Percentiles rank a stretch among this genome's conserved stretches.
Conservation (phyloP, 495 filamentous ascomycete genomes). For the Darksidea phi region DNA sequence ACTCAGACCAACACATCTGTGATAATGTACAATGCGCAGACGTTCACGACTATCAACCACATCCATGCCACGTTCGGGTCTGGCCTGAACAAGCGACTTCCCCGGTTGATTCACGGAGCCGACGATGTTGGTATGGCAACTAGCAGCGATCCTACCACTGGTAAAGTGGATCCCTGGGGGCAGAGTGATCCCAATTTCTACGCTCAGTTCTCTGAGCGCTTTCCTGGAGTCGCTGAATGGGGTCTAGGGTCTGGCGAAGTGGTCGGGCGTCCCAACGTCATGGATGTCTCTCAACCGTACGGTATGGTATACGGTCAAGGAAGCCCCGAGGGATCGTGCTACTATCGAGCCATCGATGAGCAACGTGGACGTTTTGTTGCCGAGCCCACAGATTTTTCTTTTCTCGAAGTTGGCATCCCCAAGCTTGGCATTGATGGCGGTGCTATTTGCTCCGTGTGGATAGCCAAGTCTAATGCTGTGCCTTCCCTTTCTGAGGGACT, state of each 20-base stretch:
- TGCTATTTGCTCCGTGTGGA: constrained; percentile 78
- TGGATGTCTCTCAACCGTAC: constrained; percentile 83
- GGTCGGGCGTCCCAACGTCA: constrained; percentile 73
- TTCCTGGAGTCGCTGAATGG: constrained; percentile 70
- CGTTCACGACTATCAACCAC: constrained; percentile 70
- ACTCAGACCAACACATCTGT: constrained; percentile 58
- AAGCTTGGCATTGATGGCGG: constrained; percentile 60
- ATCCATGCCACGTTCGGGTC: constrained; percentile 69
- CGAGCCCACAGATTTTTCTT: constrained; percentile 51
- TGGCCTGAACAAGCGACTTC: constrained; percentile 63
- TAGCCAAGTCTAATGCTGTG: constrained; percentile 75
- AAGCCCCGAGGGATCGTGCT: constrained; percentile 72
- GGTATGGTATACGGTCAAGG: constrained; percentile 85
- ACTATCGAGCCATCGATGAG: constrained; percentile 72
- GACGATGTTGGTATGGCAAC: constrained; percentile 71
- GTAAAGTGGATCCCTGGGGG: constrained; percentile 83
- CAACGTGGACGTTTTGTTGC: constrained; percentile 73
- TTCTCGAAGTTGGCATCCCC: constrained; percentile 66
- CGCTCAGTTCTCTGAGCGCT: constrained; percentile 71
- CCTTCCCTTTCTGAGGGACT: constrained; percentile 72
- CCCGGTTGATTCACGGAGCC: constrained; percentile 77
- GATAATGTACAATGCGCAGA: constrained; percentile 77
- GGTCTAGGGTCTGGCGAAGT: constrained; percentile 74
- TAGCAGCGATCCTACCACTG: constrained; percentile 69
- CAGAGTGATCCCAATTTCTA: constrained; percentile 70